Evolutionary conservation across 2,329 filamentous ascomycete species (phyloP).

Genomic region (Cadophora malorum): DNA sequence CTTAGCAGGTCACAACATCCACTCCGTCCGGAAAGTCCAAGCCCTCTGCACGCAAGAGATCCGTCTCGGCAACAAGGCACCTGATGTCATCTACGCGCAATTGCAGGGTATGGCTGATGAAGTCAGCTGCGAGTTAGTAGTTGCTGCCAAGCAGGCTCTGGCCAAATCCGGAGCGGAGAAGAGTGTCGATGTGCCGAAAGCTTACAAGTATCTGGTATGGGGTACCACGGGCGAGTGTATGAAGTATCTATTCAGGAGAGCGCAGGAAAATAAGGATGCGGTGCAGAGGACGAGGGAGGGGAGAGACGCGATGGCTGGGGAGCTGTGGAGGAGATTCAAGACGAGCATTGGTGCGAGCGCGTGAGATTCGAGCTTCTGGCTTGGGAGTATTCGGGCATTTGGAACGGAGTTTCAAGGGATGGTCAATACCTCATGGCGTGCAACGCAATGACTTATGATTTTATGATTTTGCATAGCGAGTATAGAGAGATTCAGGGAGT

Average conservation of each 20-base stretch:
- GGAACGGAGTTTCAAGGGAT: neutral
- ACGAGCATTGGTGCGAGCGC: slow-evolving; percentile 30
- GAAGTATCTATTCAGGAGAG: slow-evolving; percentile 71
- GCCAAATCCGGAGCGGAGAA: slow-evolving; percentile 35
- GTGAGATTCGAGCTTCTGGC: neutral
- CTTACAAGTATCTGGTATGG: slow-evolving; percentile 74
- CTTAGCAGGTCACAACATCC: slow-evolving; percentile 83
- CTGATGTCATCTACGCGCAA: slow-evolving; percentile 71
- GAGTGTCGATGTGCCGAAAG: slow-evolving; percentile 57
- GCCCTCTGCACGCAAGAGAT: slow-evolving; percentile 54
- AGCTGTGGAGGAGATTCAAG: slow-evolving; percentile 63
- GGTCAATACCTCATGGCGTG: neutral
- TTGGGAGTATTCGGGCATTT: neutral
- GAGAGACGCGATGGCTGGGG: slow-evolving; percentile 66
- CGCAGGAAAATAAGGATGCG: slow-evolving; percentile 77
- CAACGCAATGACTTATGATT: too few species aligned
- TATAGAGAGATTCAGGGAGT: neutral
- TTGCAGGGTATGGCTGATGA: slow-evolving; percentile 97
- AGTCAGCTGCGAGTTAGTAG: slow-evolving; percentile 69
- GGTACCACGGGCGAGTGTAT: slow-evolving; percentile 80
- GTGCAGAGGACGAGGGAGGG: slow-evolving; percentile 67
- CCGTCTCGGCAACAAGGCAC: slow-evolving; percentile 46
- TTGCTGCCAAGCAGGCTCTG: slow-evolving; percentile 27
- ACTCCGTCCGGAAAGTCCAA: slow-evolving; percentile 67
- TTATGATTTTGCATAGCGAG: slow-evolving; percentile 15